Base-by-base conservation (phyloP, 2,329 filamentous ascomycete genomes). In the Fusarium austroafricanum region DNA sequence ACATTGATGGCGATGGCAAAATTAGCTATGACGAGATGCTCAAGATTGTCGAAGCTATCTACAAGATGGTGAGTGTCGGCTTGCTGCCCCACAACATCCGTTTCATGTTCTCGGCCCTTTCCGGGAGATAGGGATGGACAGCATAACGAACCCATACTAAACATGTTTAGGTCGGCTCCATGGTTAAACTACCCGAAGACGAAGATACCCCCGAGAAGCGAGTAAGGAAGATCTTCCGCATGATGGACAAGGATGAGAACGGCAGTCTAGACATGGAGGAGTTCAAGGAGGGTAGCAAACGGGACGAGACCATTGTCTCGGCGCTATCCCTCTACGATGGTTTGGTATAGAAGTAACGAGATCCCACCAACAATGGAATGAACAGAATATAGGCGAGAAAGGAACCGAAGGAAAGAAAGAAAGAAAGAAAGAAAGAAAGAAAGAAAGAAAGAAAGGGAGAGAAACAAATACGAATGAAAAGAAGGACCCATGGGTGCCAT, bases 171-270 rank as follows among this genome's bases (percentile, higher is more conserved):
- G 94, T 97, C 75, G 96, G 96, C 71, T 97, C 94, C 52, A 99
- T 99, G 96, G 96, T 99, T 75, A 98, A 98, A 82, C 87, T 99
- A 43, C 96, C 96, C 52, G 94, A 97, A 80, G 96, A 99, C 82
- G 96, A 99, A 84, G 95, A 99, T 82, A 99, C 96, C 58, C 96
- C 96, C 18, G 95, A 98, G 86, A 99, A 99, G 85, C 91, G 96
- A 69, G 96, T 99, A 67, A 90, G 87, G 81, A 99, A 99, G 86
- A 98, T 99, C 80, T 99, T 99, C 86, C 87, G 91, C 76, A 98
- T 98, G 96, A 99, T 99, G 96, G 96, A 99, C 85, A 99, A 99
- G 87, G 96, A 99, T 79, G 95, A 98, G 83, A 98, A 98, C 78
- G 96, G 95, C 73, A 96, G 92, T 77, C 83, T 99, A 74, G 95